Conservation (phyloP, 2,329 filamentous ascomycete species). For the Volutella citrinella region DNA sequence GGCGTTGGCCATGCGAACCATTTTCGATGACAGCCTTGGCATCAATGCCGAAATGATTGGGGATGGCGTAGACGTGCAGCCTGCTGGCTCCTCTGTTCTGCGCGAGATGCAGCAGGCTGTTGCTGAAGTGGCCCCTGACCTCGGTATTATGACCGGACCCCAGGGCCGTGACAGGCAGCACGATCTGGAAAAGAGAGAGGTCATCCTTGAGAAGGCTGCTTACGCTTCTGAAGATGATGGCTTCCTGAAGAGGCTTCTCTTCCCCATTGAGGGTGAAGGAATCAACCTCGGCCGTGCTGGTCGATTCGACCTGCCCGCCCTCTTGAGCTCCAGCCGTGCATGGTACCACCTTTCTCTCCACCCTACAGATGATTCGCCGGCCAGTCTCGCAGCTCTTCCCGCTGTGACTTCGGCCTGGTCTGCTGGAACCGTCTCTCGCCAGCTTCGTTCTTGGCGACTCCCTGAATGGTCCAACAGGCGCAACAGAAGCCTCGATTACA, state of each 20-base stretch:
- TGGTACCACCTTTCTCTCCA: slow-evolving; percentile 95
- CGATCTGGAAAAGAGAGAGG: slow-evolving; percentile 77
- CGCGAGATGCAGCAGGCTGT: slow-evolving; percentile 86
- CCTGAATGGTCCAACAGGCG: slow-evolving; percentile 96
- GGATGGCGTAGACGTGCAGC: slow-evolving; percentile 76
- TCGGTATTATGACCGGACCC: slow-evolving; percentile 69
- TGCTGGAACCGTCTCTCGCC: slow-evolving; percentile 85
- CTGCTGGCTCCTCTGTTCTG: slow-evolving; percentile 76
- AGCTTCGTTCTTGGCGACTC: slow-evolving; percentile 88
- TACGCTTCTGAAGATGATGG: slow-evolving; percentile 78
- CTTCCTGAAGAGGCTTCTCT: slow-evolving; percentile 78
- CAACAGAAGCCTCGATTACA: slow-evolving; percentile 90
- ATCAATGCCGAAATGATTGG: slow-evolving; percentile 98
- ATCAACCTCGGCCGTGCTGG: slow-evolving; percentile 75
- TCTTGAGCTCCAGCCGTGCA: slow-evolving; percentile 79
- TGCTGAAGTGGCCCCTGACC: slow-evolving; percentile 70
- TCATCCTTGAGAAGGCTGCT: slow-evolving; percentile 80
- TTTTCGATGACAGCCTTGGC: slow-evolving; percentile 89
- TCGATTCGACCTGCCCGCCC: slow-evolving; percentile 72
- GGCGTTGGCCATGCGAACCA: slow-evolving; percentile 80
- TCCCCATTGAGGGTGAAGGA: slow-evolving; percentile 74
- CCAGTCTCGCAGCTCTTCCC: slow-evolving; percentile 67
- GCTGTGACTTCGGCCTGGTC: slow-evolving; percentile 85
- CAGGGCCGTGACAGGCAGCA: slow-evolving; percentile 71
- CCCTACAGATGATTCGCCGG: slow-evolving; percentile 82